Evolutionary conservation across 2,329 filamentous ascomycete species (phyloP), one percentile per base, ranked within the genome.

Genomic region (Pseudogymnoascus sp.): DNA sequence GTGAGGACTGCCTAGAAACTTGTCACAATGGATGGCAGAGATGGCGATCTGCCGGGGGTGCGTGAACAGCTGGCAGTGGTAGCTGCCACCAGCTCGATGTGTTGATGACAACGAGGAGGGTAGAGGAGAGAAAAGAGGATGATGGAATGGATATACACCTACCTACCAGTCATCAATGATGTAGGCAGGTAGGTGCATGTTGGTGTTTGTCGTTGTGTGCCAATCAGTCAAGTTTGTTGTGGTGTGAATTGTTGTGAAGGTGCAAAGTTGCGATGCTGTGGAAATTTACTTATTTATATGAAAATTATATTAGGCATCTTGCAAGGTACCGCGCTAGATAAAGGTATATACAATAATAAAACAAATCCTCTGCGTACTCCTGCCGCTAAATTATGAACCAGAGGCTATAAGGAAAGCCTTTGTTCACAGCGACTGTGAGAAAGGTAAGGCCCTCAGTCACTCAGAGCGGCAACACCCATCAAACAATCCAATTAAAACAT

Each of bases 251-350:
- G 10, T 25, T 44, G 21, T 44, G 5, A 31, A 17, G 13, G 9
- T 31, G 27, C 5, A 55, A 21, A 55, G 27, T 17, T 17, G 27
- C 21, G 29, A 35, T 33, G 48, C 33, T 55, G n/a, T 55, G 10
- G 15, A 55, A 55, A 55, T 35, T 33, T 33, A 55, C 12, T 33
- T 55, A 15, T 55, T 55, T 55, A 55, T 21, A 33, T 55, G n/a
- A 33, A 55, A 55, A 55, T 5, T 55, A n/a, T 55, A 55, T 55
- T 55, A 55, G 48, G 48, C 33, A 33, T 55, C 29, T 55, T 10
- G 48, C 25, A 55, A 55, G 48, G n/a, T 55, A 55, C 48, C 29
- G 15, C 48, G 48, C 48, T 35, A 55, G 9, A 55, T 35, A 55
- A 48, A 55, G 48, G 48, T 55, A 55, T 55, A 55, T 55, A 33